Evolutionary conservation across 1,284 basidiomycete species (phyloP), one percentile per base, ranked within the genome.

Genomic region (Ceratobasidium sp.): DNA sequence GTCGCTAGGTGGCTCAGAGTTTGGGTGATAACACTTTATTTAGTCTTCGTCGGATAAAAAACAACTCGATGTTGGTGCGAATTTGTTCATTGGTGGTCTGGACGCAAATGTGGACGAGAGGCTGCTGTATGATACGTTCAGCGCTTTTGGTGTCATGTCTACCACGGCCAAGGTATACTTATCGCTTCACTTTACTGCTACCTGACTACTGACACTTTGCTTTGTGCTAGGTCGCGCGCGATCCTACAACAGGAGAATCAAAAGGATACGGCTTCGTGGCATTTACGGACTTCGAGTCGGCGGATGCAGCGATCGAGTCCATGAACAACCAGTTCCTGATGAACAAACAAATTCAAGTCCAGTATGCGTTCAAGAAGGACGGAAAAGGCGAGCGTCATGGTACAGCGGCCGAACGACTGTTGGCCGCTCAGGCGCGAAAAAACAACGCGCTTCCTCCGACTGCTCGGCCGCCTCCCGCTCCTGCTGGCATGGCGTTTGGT

Each of bases 321-420:
- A 97, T 99, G 95, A 97, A 98, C 82, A 92, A 92, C 65, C 97
- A 99, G 83, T 98, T 96, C 90, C 89, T 99, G 64, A 96, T 97
- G 92, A 99, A 99, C 88, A 98, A 98, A 85, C 94, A 96, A 78
- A 95, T 99, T 83, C 93, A 93, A 20, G 96, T 98, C 17, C 96
- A 97, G 84, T 99, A 98, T 84, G 97, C 97, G 3, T 97, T 98
- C 90, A 99, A 99, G 86, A 99, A 99, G 87, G 98, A 99, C 82
- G 96, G 95, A 76, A 98, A 99, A 85, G 96, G 97, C 79, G 97
- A 99, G 85, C 91, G 97, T 20, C 98, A 99, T 83, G 98, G 97
- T 50, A 98, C 97, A 3, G 89, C 94, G 26, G 97, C 98, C 1
- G 97, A 99, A 86, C 92, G 97, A 79, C 89, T 99, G 62, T 91